A percentile compares a stretch with the other conserved stretches of the same genome.
phyloP scores from a whole-genome alignment of 352 stramenopile genomes.

The Phytophthora multivora region DNA sequence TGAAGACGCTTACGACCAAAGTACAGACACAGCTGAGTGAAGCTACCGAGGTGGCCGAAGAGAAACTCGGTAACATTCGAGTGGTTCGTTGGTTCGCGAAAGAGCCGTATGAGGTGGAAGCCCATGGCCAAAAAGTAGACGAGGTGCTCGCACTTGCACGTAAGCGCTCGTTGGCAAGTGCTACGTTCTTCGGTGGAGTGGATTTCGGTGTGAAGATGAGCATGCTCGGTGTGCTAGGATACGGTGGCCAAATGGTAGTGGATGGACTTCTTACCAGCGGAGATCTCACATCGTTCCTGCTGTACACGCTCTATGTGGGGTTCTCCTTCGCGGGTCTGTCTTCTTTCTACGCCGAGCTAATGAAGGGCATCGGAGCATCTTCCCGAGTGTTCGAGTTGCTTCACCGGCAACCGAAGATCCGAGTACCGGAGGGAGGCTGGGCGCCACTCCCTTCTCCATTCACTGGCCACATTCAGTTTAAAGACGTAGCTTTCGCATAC shows the following conservation, averaged over 20 bases:
- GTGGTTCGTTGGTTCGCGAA: constrained; percentile 93
- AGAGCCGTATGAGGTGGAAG: constrained; percentile 71
- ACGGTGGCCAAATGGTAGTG: constrained; percentile 91
- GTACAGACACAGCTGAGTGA: constrained; percentile 93
- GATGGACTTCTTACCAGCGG: constrained; percentile 85
- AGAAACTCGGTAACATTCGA: constrained; percentile 92
- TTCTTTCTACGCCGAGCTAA: constrained; percentile 91
- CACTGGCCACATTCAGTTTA: constrained; percentile 71
- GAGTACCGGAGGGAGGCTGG: constrained; percentile 40
- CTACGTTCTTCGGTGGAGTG: constrained; percentile 85
- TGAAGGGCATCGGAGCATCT: constrained; percentile 91
- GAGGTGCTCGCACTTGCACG: constrained; percentile 66
- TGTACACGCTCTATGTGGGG: constrained; percentile 94
- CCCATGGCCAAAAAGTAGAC: constrained; percentile 61
- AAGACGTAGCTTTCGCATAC: constrained; percentile 84
- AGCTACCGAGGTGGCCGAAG: constrained; percentile 92
- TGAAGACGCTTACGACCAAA: constrained; percentile 85
- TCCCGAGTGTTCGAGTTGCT: constrained; percentile 92
- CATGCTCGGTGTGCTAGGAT: constrained; percentile 91
- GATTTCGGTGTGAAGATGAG: constrained; percentile 88
- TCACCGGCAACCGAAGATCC: constrained; percentile 73
- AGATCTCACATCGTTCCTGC: constrained; percentile 93
- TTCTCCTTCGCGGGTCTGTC: constrained; percentile 90
- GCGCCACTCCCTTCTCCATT: constrained; percentile 39
- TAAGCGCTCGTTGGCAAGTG: constrained; percentile 78